Evolutionary conservation across 2,329 filamentous ascomycete species (phyloP), one percentile per base, ranked within the genome.

Genomic region (Exophiala alcalophila): DNA sequence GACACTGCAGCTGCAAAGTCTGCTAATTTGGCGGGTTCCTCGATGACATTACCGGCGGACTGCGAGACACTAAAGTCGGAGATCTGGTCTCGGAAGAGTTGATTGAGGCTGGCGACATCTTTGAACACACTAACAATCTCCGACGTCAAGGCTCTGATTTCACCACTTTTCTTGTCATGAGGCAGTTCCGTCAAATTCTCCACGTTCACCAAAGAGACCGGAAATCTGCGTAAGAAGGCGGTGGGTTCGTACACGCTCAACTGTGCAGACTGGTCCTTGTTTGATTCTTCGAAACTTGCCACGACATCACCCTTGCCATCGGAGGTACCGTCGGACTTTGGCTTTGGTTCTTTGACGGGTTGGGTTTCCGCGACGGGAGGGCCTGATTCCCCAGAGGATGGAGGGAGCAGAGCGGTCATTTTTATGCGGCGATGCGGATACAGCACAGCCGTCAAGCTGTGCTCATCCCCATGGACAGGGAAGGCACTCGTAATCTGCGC

Each of bases 101-200:
- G 88, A 69, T 97, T 98, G 67, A 96, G 80, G 30, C 82, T 84
- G 7, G 91, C 91, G 40, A 98, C 88, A 63, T 97, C 90, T 69
- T 96, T 97, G 74, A 96, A 97, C 1, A 95, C 92, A 63, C 96
- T 97, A 62, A 98, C 89, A 49, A 98, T 97, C 69, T 98, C 94
- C 59, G 91, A 95, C 35, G 91, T 92, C 31, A 98, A 81, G 9
- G 92, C 92, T 41, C 88, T 83, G 47, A 97, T 89, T 23, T 92
- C 82, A 12, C 84, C 83, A 59, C 85, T 92, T 67, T 91, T 94
- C 60, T 88, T 84, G 63, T 97, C 92, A 62, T 86, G 86, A 0
- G 89, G 83, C 59, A 95, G 85, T 59, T 98, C 92, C 0, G 75
- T 73, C 40, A 98, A 74, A 57, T 98, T 98, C 50, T 97, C 89